phyloP scores from a whole-genome alignment of 352 stramenopile species.

The Phytopythium litorale region DNA sequence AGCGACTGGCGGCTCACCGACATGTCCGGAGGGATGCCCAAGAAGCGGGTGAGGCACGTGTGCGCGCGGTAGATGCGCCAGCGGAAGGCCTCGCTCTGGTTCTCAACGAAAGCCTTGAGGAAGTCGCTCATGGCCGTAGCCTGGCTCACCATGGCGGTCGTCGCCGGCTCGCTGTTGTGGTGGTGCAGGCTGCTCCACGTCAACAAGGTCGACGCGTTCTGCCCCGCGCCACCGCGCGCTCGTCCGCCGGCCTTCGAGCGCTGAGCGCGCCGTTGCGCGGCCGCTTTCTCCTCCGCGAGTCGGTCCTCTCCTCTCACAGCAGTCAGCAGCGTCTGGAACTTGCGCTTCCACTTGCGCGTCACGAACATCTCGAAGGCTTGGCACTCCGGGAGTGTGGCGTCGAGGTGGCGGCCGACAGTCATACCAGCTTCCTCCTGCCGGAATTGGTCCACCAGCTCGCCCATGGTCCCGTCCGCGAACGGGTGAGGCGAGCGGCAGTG shows the following conservation, averaged over 20 bases:
- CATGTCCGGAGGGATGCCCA: conserved; percentile 75
- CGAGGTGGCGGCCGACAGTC: conserved; percentile 79
- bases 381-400: conserved; percentile 74
- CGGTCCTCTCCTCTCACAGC: conserved; percentile 26
- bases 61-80: conserved; percentile 82
- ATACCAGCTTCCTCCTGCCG: conserved; percentile 88
- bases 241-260: conserved; percentile 6
- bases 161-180: conserved; percentile 11
- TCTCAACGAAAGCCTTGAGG: conserved; percentile 82
- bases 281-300: conserved; percentile 11
- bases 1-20: conserved; percentile 57
- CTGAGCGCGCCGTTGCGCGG: conserved; percentile 20
- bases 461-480: conserved; percentile 91
- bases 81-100: conserved; percentile 69
- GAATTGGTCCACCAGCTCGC: conserved; percentile 89
- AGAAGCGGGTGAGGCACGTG: conserved; percentile 58
- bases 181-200: conserved; percentile 2
- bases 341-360: conserved; percentile 80
- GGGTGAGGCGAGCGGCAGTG: conserved; percentile 92
- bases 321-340: conserved; percentile 66
- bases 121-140: conserved; percentile 62
- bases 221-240: not conserved
- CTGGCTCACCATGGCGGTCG: conserved; percentile 50
- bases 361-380: conserved; percentile 93
- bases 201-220: not conserved